phyloP scores from a whole-genome alignment of 225 moss, liverwort and hornwort species.

The Marchantia polymorpha region DNA sequence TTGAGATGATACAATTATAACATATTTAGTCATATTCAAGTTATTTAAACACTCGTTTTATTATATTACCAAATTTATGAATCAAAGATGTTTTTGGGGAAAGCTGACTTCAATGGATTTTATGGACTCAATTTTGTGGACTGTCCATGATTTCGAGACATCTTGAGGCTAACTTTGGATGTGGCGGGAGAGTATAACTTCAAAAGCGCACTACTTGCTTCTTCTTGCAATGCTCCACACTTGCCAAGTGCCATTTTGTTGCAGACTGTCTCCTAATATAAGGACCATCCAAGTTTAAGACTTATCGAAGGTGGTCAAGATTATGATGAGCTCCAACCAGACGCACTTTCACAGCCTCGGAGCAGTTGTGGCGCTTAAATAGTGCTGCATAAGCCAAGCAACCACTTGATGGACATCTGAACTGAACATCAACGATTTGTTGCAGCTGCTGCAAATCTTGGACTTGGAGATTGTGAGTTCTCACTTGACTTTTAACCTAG shows the following conservation, averaged over 20 bases:
- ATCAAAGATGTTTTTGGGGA: no score
- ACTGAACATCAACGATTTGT: slow-evolving; percentile 88
- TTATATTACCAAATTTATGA: no score
- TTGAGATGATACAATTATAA: no score
- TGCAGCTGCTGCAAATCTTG: slow-evolving; percentile 67
- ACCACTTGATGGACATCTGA: slow-evolving; percentile 89
- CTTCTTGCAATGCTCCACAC: background rate
- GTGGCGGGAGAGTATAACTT: no score
- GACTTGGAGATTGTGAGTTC: slow-evolving; percentile 91
- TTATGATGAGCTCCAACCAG: slow-evolving; percentile 49
- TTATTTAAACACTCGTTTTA: no score
- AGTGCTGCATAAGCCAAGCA: slow-evolving; percentile 54
- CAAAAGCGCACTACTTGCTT: background rate
- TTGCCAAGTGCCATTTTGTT: slow-evolving; percentile 11
- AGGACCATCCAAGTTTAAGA: slow-evolving; percentile 31
- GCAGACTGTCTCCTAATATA: slow-evolving; percentile 36
- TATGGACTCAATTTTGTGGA: no score
- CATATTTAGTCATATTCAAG: no score
- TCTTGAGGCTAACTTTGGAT: no score
- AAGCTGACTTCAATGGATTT: no score
- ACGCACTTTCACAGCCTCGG: slow-evolving; percentile 53
- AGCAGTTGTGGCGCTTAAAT: slow-evolving; percentile 49
- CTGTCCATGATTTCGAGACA: no score
- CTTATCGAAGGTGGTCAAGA: slow-evolving; percentile 35
- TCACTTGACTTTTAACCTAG: background rate